These are phyloP conservation scores for Globisporangium splendens DNA, from an alignment of 352 stramenopile genomes.

Conservation along the genomic window DNA sequence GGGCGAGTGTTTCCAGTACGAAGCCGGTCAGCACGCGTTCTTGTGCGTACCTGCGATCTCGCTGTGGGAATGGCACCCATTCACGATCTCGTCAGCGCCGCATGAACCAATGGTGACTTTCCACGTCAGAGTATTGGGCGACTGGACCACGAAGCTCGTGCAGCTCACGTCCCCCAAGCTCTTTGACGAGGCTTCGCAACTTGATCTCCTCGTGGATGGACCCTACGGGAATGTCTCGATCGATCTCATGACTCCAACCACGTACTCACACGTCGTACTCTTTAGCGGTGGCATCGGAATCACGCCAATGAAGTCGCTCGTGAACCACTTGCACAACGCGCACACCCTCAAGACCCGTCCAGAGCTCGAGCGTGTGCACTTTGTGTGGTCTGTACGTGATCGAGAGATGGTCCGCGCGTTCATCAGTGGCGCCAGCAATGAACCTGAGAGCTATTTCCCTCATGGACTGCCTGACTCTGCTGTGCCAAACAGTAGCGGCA, in stretches of 20 bases:
- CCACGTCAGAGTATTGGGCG: conserved; percentile 55
- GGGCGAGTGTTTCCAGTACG: conserved; percentile 29
- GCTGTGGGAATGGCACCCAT: conserved; percentile 84
- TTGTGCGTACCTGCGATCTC: conserved; percentile 75
- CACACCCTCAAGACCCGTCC: conserved; percentile 9
- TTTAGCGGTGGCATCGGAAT: conserved; percentile 21
- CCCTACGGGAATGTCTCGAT: conserved; percentile 42
- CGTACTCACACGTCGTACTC: conserved; percentile 53
- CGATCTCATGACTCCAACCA: conserved; percentile 29
- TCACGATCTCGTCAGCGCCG: conserved; percentile 78
- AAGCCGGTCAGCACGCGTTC: conserved; percentile 74
- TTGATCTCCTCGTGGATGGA: conserved; percentile 43
- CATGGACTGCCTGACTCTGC: not conserved
- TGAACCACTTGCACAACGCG: conserved; percentile 14
- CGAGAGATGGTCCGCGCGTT: conserved; percentile 29
- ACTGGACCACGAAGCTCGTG: conserved; percentile 62
- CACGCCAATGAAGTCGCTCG: conserved; percentile 17
- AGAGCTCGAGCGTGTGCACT: conserved; percentile 30
- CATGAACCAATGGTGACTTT: conserved; percentile 65
- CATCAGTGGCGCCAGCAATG: not conserved
- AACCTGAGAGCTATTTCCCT: conserved; percentile 7
- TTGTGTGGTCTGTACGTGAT: conserved; percentile 44
- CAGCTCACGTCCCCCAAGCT: conserved; percentile 19
- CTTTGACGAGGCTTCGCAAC: conserved; percentile 6
- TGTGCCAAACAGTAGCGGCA: conserved; percentile 1